Evolutionary conservation across 306 rosid genomes (phyloP).

Genomic region (Cucurbita argyrosperma): DNA sequence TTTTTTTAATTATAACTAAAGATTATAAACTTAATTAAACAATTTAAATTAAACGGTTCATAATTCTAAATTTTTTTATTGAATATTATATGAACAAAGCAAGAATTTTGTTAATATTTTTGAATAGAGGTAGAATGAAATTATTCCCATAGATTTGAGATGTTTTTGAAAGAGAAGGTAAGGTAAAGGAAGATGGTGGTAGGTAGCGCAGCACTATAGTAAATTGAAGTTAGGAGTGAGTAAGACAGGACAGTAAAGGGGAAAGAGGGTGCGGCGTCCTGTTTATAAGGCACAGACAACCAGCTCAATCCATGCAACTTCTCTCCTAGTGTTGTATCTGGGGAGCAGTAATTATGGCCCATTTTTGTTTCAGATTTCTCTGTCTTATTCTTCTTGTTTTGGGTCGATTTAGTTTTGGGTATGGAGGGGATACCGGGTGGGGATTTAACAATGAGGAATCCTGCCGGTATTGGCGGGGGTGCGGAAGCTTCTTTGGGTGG

Average conservation of each 20-base stretch:
- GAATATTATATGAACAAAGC: too few species aligned
- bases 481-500: constrained; percentile 1
- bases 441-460: background rate
- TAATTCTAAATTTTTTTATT: too few species aligned
- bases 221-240: background rate
- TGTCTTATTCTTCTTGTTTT: background rate
- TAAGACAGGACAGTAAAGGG: background rate
- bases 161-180: background rate
- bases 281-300: background rate
- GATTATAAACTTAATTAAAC: too few species aligned
- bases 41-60: too few species aligned
- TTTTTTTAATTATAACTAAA: too few species aligned
- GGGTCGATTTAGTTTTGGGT: background rate
- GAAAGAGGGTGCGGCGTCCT: background rate
- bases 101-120: too few species aligned
- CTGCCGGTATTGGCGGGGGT: constrained; percentile 2
- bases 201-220: background rate
- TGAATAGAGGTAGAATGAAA: too few species aligned
- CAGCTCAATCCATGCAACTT: background rate
- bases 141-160: too few species aligned
- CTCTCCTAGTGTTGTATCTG: background rate
- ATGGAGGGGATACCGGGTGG: background rate
- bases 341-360: background rate
- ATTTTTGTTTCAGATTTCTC: background rate
- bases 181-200: background rate